These are phyloP conservation scores for Pythium plurisporium DNA, from an alignment of 352 stramenopile species.

Conservation along the genomic window DNA sequence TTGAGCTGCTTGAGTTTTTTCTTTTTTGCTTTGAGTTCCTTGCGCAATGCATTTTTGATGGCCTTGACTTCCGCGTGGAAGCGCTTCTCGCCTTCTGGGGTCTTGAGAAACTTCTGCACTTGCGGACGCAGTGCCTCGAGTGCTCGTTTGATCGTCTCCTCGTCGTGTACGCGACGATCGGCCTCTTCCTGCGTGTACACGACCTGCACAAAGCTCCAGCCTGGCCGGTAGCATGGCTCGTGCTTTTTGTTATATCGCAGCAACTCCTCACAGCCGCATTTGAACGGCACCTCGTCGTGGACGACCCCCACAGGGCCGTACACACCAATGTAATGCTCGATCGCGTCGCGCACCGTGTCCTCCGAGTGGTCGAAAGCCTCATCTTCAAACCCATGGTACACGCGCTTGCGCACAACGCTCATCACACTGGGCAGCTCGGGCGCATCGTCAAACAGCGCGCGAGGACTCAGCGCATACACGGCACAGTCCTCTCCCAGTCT, in stretches of 20 bases:
- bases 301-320: constrained; percentile 58
- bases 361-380: constrained; percentile 51
- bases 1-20: constrained; percentile 31
- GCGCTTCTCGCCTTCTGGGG: constrained; percentile 51
- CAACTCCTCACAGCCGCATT: constrained; percentile 64
- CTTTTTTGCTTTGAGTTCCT: constrained; percentile 35
- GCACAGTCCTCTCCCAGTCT: constrained; percentile 39
- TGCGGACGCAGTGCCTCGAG: constrained; percentile 47
- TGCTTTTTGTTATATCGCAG: constrained; percentile 66
- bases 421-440: constrained; percentile 47
- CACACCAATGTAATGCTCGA: constrained; percentile 55
- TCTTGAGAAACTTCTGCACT: constrained; percentile 55
- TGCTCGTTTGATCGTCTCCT: constrained; percentile 38
- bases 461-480: constrained; percentile 46
- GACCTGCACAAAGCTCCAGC: constrained; percentile 60
- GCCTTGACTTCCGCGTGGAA: constrained; percentile 55
- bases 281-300: constrained; percentile 63
- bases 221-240: constrained; percentile 49
- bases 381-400: constrained; percentile 56
- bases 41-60: constrained; percentile 39
- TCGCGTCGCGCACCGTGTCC: constrained; percentile 38
- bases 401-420: constrained; percentile 57
- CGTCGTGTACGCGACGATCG: constrained; percentile 37
- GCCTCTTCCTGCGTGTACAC: constrained; percentile 60
- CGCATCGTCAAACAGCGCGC: constrained; percentile 33